Base-by-base conservation (phyloP, 2,329 filamentous ascomycete species). In the Herpotrichia juniperi region DNA sequence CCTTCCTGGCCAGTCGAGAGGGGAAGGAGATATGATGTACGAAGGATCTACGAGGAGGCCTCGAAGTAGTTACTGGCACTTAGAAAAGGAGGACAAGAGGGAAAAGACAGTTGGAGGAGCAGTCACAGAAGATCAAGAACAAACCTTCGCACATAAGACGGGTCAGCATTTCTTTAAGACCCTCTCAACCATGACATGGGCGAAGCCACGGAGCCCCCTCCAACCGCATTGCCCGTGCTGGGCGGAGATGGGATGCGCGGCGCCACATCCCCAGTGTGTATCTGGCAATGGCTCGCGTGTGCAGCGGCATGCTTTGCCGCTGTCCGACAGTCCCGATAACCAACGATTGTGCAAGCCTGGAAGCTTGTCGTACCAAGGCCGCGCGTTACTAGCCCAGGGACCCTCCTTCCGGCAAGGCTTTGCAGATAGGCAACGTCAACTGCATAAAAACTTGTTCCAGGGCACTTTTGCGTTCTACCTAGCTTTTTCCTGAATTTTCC, bases 261-360 rank as follows among this genome's bases (percentile, higher is more conserved):
- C 30, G 30, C 35, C 30, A n/a, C n/a, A 42, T 24, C 42, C 24
- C 24, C 24, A 17, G 9, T 17, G 34, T 12, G 9, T 42, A 43
- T 40, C 42, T 32, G 34, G 50, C 34, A 51, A 48, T 11, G 31
- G 37, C 42, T 51, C 50, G 45, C 30, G 53, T 51, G 53, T 40
- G 16, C 8, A 24, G 37, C 37, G 4, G 19, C 37, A 21, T 39
- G 14, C 17, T 21, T 22, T 39, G 34, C n/a, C 2, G 37, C 14
- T 22, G 37, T 4, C 37, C 37, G 37, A 24, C 25, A 21, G 9
- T 17, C 7, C 37, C 37, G 37, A 9, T 11, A 14, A n/a, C 37
- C 4, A 22, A 40, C 19, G 19, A 40, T 17, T 19, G 11, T n/a
- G 34, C 34, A 17, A 37, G 34, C 34, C 4, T 11, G 8, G 4